These are phyloP conservation scores for Oligophagozyma castellii DNA, from an alignment of 1,139 yeast species.

Conservation along the genomic window DNA sequence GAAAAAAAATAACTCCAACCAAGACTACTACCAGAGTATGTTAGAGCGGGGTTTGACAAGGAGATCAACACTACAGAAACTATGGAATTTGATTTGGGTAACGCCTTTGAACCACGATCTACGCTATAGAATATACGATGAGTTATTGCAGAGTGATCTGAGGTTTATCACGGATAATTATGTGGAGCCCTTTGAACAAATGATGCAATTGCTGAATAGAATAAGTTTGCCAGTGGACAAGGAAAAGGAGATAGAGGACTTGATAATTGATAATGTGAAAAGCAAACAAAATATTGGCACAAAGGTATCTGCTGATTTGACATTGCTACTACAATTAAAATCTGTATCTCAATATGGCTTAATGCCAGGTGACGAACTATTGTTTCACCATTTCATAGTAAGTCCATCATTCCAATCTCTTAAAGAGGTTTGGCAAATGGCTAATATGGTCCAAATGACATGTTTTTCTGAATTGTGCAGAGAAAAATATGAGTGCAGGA, in stretches of 20 bases:
- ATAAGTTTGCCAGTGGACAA: constrained; percentile 18
- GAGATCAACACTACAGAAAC: constrained; percentile 24
- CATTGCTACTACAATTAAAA: constrained; percentile 17
- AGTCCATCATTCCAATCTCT: constrained; percentile 10
- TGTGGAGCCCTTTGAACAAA: constrained; percentile 17
- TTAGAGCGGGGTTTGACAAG: constrained; percentile 19
- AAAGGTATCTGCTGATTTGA: constrained; percentile 10
- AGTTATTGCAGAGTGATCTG: constrained; percentile 15
- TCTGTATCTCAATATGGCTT: constrained; percentile 22
- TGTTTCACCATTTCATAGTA: constrained; percentile 19
- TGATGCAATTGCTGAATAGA: constrained; percentile 17
- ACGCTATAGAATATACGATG: constrained; percentile 24
- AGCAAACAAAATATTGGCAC: constrained; percentile 4
- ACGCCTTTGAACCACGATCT: constrained; percentile 25
- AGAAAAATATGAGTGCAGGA: constrained; percentile 20
- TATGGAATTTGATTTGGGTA: constrained; percentile 29
- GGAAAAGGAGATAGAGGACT: constrained; percentile 18
- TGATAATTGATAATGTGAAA: constrained; percentile 10
- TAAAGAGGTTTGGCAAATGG: constrained; percentile 21
- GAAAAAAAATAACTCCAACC: constrained; percentile 23
- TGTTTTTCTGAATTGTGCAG: constrained; percentile 21
- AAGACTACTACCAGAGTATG: constrained; percentile 18
- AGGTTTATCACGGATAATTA: constrained; percentile 14
- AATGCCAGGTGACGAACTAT: constrained; percentile 20
- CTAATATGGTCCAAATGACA: constrained; percentile 20